Base-by-base conservation (phyloP, 2,329 filamentous ascomycete genomes). In the Fusarium keratoplasticum region DNA sequence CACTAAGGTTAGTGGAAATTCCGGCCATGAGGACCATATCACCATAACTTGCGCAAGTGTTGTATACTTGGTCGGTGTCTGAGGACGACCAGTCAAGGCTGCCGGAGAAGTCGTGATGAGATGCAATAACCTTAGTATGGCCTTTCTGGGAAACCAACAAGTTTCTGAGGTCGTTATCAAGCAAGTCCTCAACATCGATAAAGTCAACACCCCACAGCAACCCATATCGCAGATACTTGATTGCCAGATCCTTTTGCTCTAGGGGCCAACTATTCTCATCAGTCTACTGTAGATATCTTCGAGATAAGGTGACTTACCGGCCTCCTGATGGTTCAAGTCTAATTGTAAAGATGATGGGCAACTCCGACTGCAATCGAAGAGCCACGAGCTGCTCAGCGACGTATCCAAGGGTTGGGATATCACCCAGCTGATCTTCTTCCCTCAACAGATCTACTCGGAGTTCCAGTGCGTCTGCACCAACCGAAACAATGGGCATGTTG, bases 401-500 rank as follows among this genome's bases (percentile, higher is more conserved):
- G 58, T 71, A 71, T 8, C 36, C 27, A n/a, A 69, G 33, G 14
- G 69, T 60, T 8, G 66, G 62, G 20, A 69, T 55, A 9, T 52
- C 20, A 6, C 36, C 59, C 2, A 40, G 6, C 25, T 66, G 59
- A 16, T 27, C 22, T n/a, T 50, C 27, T 13, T 69, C 62, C 10
- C 42, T 52, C 7, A 71, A 38, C 8, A 71, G 47, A 31, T 71
- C 69, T 3, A 66, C 62, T 29, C 69, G 61, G 4, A 71, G 38
- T 27, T 71, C 69, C 25, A 71, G 38, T 22, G 69, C 69, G 40
- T 71, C 69, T 6, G 66, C 69, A 6, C 69, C 69, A 14, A 71
- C 69, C 6, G 69, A 71, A 18, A 71, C 66, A 35, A 71, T 71
- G 13, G 69, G 44, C 62, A 71, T 71, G 38, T 71, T 71, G 29